A percentile compares a stretch with the other conserved stretches of the same genome.
Conservation (phyloP, 495 filamentous ascomycete species). For the Neurospora sp. region DNA sequence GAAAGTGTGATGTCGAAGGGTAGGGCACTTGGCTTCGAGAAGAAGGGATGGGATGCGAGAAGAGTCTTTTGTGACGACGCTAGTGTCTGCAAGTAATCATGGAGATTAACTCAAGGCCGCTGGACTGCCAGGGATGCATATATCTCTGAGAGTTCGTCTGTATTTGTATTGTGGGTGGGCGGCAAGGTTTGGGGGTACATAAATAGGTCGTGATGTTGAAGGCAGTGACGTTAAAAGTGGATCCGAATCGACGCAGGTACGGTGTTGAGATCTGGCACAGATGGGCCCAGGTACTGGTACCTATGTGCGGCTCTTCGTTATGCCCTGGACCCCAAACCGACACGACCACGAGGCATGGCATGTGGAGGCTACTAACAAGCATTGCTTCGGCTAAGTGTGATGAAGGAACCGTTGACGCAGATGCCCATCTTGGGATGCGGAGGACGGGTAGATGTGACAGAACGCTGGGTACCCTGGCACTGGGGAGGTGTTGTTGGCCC, state of each 20-base stretch:
- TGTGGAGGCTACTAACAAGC: conserved; percentile 5
- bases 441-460: conserved; percentile 8
- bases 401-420: conserved; percentile 12
- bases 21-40: not conserved
- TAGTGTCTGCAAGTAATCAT: not conserved
- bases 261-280: conserved; percentile 1
- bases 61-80: not conserved
- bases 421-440: conserved; percentile 7
- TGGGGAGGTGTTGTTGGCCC: not conserved
- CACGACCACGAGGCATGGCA: not conserved
- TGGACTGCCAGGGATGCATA: not conserved
- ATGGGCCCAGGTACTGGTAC: conserved; percentile 13
- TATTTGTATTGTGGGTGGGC: not conserved
- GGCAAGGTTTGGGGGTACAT: not conserved
- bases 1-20: not conserved
- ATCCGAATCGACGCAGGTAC: conserved; percentile 16
- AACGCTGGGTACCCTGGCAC: conserved; percentile 3
- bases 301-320: not conserved
- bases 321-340: conserved; percentile 3
- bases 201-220: not conserved
- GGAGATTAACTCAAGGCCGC: not conserved
- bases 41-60: not conserved
- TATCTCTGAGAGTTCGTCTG: not conserved
- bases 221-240: conserved; percentile 19
- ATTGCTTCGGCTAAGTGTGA: conserved; percentile 9